Base-by-base conservation (phyloP, 2,329 filamentous ascomycete genomes). In the Paecilomyces formosus region DNA sequence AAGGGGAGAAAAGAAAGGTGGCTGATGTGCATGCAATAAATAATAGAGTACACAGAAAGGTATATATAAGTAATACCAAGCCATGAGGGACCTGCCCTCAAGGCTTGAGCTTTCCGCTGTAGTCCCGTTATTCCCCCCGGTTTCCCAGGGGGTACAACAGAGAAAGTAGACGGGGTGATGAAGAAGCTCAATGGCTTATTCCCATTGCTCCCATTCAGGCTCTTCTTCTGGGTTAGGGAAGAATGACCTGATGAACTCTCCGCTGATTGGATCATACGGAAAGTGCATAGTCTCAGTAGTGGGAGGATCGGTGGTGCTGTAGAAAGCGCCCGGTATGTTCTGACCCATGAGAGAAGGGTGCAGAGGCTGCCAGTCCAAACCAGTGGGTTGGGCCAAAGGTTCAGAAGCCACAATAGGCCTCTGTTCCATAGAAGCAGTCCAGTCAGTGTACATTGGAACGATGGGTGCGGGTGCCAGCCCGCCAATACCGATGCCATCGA, bases 191-290 rank as follows among this genome's bases (percentile, higher is more conserved):
- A 5, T 52, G 26, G 9, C 7, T 52, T 18, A 22, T 12, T 28
- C 50, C 50, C 53, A 54, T 15, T 54, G 26, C 11, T 54, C 53
- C 53, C 53, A 54, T n/a, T 31, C 53, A 31, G 58, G 55, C 4
- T 65, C 61, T 55, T 71, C 69, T 5, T 69, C 68, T 9, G 26
- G 50, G n/a, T 61, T 45, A 4, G 72, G 72, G 62, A 75, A 75
- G 63, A 74, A 75, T n/a, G 72, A 73, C 21, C 69, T 65, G 57
- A 74, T 74, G 28, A 75, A 74, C 55, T 74, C 71, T 15, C 71
- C 71, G 30, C 65, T 70, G 57, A 75, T 74, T 5, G 72, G 72
- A 55, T 75, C 72, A 58, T 74, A 74, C 9, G 72, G 72, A 60
- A 75, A 75, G 54, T 70, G 73, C 1, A 65, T 58, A 50, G 73